A percentile compares a stretch with the other conserved stretches of the same genome.
phyloP scores from a whole-genome alignment of 2,329 filamentous ascomycete genomes.

The Camptophora hylomeconis region DNA sequence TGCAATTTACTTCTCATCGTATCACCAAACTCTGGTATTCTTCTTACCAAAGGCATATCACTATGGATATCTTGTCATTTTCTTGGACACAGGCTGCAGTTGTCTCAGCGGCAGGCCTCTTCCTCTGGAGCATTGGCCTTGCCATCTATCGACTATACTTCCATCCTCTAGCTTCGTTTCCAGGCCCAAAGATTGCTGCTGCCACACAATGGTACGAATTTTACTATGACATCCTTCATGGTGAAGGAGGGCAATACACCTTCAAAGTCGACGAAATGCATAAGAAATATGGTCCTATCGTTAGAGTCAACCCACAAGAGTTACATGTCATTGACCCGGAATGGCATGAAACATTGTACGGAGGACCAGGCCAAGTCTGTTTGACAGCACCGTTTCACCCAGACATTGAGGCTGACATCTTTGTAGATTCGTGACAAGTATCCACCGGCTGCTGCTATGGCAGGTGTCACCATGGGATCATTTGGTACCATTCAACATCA shows the following conservation, averaged over 20 bases:
- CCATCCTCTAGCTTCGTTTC: constrained; percentile 5
- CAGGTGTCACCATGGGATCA: constrained; percentile 9
- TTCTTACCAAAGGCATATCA: no score
- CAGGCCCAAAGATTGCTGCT: constrained; percentile 5
- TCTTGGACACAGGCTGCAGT: no score
- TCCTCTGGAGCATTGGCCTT: constrained; percentile 1
- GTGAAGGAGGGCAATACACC: constrained; percentile 22
- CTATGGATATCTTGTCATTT: no score
- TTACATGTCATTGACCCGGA: constrained; percentile 1
- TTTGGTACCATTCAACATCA: constrained; percentile 22
- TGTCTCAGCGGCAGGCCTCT: no score
- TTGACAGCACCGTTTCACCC: no score
- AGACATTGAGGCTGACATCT: no score
- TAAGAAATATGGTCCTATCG: constrained; percentile 23
- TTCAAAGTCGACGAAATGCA: constrained; percentile 26
- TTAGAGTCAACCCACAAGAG: constrained; percentile 6
- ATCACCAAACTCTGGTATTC: no score
- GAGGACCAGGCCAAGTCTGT: constrained; percentile 10
- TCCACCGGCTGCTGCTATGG: constrained; percentile 8
- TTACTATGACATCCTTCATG: constrained; percentile 20
- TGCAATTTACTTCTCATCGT: no score
- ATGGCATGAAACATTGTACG: constrained; percentile 24
- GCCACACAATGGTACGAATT: constrained; percentile 15
- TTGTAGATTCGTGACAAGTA: constrained; percentile 22
- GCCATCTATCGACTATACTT: constrained; percentile 19